Percentiles rank a stretch among this genome's conserved stretches.
Conservation (phyloP, 2,329 filamentous ascomycete species). For the Chaetomium globosum region DNA sequence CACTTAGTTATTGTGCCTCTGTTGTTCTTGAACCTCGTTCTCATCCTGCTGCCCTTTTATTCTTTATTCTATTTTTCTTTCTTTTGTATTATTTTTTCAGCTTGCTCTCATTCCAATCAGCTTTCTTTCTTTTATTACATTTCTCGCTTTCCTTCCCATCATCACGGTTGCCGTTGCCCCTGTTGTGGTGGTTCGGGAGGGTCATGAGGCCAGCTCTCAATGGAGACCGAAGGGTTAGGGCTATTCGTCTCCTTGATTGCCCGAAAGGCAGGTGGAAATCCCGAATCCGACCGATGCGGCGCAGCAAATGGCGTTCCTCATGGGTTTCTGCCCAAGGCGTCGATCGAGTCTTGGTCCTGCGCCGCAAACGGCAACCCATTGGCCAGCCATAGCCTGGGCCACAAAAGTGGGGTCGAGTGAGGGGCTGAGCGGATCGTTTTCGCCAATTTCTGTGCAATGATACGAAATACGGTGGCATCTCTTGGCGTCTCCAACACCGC, state of each 20-base stretch:
- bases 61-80: background rate
- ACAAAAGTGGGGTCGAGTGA: background rate
- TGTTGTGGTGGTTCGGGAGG: background rate
- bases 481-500: background rate
- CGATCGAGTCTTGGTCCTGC: background rate
- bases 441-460: constrained; percentile 3
- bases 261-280: background rate
- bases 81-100: background rate
- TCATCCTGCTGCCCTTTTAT: background rate
- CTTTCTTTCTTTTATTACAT: background rate
- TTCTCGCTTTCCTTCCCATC: background rate
- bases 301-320: background rate
- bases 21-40: background rate
- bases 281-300: background rate
- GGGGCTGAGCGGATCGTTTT: background rate
- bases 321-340: background rate
- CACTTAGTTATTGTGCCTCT: background rate
- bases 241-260: background rate
- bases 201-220: background rate
- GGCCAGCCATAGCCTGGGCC: background rate
- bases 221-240: background rate
- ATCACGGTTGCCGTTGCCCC: background rate
- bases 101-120: background rate
- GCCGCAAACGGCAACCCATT: background rate
- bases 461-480: constrained; percentile 16